Evolutionary conservation across 192 early-diverging fungal species (phyloP).

Genomic region (Ambispora gerdemannii): DNA sequence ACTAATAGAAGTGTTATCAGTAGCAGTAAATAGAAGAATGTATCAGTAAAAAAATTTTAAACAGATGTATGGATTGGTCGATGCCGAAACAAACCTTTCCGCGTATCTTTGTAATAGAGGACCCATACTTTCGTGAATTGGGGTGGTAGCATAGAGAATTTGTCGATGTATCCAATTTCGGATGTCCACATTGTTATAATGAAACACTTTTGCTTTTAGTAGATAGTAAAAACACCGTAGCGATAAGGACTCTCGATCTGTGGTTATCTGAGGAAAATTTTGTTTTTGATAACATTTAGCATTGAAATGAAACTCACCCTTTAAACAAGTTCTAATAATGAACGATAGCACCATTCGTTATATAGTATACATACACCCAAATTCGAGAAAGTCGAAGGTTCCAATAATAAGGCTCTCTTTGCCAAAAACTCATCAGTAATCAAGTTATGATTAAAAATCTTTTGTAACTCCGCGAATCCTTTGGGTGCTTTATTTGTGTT

Average conservation of each 20-base stretch:
- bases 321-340: not conserved
- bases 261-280: conserved; percentile 7
- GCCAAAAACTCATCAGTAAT: conserved; percentile 6
- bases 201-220: conserved; percentile 34
- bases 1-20: conserved; percentile 22
- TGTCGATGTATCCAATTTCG: conserved; percentile 30
- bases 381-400: conserved; percentile 11
- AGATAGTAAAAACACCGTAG: conserved; percentile 31
- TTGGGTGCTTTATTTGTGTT: not conserved
- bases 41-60: not conserved
- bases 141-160: conserved; percentile 32
- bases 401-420: conserved; percentile 15
- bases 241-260: conserved; percentile 3
- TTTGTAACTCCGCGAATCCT: conserved; percentile 7
- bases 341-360: not conserved
- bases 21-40: not conserved
- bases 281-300: too few relatives aligned
- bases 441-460: not conserved
- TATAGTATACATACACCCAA: not conserved
- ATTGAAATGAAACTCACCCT: too few relatives aligned
- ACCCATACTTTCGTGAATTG: conserved; percentile 33
- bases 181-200: conserved; percentile 31
- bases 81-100: conserved; percentile 24
- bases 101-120: conserved; percentile 38
- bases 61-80: not conserved